A percentile compares a stretch with the other conserved stretches of the same genome.
These are phyloP conservation scores for Paramecium pentaurelia DNA, from an alignment of 73 alveolate species.

Conservation along the genomic window DNA sequence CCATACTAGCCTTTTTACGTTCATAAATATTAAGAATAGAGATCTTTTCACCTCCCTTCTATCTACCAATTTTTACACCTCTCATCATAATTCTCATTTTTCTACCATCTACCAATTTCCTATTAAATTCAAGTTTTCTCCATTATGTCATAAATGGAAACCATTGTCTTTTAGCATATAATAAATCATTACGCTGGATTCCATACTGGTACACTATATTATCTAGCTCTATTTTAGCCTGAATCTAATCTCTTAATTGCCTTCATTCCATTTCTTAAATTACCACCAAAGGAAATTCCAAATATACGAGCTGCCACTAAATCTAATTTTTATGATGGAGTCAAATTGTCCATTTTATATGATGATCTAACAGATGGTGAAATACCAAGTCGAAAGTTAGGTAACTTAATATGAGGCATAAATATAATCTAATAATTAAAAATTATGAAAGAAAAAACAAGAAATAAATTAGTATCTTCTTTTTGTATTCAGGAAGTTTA, in stretches of 20 bases:
- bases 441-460: background rate
- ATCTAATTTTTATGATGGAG: background rate
- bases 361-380: constrained; percentile 10
- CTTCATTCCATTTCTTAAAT: constrained; percentile 32
- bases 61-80: constrained; percentile 47
- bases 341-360: background rate
- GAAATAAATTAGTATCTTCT: background rate
- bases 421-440: background rate
- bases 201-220: constrained; percentile 26
- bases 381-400: constrained; percentile 12
- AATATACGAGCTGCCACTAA: constrained; percentile 2
- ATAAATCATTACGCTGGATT: constrained; percentile 4
- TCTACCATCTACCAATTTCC: constrained; percentile 5
- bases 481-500: background rate
- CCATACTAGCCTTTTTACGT: constrained; percentile 11
- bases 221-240: background rate
- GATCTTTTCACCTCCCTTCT: constrained; percentile 37
- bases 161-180: background rate
- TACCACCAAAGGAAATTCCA: constrained; percentile 41
- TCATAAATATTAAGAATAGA: constrained; percentile 44
- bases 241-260: background rate
- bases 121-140: background rate
- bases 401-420: constrained; percentile 32
- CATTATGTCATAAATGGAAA: constrained; percentile 1
- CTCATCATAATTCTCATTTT: constrained; percentile 54